phyloP scores from a whole-genome alignment of 345 rosid species.

The Camelina sativa region DNA sequence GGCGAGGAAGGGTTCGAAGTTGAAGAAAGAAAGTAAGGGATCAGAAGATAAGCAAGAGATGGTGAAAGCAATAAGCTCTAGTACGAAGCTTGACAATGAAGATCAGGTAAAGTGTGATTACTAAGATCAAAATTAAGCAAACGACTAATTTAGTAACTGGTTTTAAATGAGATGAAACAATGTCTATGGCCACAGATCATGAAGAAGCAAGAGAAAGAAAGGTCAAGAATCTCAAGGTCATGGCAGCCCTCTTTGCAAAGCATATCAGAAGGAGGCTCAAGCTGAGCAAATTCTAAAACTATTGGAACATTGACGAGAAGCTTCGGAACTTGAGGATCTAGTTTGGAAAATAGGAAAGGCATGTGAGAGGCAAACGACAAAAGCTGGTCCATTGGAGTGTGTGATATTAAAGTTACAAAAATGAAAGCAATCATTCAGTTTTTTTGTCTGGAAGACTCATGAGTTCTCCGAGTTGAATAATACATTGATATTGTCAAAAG shows the following conservation, averaged over 20 bases:
- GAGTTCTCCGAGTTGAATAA: background rate
- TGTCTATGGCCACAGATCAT: slow-evolving; percentile 43
- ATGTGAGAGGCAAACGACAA: slow-evolving; percentile 9
- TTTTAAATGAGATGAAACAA: background rate
- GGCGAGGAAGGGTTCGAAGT: slow-evolving; percentile 75
- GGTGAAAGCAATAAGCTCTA: slow-evolving; percentile 44
- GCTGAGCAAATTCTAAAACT: slow-evolving; percentile 38
- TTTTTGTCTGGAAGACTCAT: slow-evolving; percentile 24
- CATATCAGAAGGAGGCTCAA: slow-evolving; percentile 80
- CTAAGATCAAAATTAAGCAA: background rate
- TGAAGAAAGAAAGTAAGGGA: slow-evolving; percentile 48
- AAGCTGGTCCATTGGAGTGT: slow-evolving; percentile 35
- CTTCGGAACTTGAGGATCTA: slow-evolving; percentile 24
- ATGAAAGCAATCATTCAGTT: slow-evolving; percentile 21
- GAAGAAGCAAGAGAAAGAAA: slow-evolving; percentile 59
- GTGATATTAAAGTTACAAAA: slow-evolving; percentile 21
- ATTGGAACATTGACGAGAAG: slow-evolving; percentile 3
- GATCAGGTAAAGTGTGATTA: slow-evolving; percentile 47
- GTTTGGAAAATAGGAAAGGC: slow-evolving; percentile 27
- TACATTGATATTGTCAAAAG: background rate
- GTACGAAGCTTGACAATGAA: slow-evolving; percentile 44
- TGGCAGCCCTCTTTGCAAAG: slow-evolving; percentile 96
- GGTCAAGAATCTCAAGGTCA: slow-evolving; percentile 60
- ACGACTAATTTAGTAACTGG: background rate
- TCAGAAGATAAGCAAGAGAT: slow-evolving; percentile 41